These are phyloP conservation scores for Metschnikowia orientalis DNA, from an alignment of 805 yeast species.

Conservation along the genomic window DNA sequence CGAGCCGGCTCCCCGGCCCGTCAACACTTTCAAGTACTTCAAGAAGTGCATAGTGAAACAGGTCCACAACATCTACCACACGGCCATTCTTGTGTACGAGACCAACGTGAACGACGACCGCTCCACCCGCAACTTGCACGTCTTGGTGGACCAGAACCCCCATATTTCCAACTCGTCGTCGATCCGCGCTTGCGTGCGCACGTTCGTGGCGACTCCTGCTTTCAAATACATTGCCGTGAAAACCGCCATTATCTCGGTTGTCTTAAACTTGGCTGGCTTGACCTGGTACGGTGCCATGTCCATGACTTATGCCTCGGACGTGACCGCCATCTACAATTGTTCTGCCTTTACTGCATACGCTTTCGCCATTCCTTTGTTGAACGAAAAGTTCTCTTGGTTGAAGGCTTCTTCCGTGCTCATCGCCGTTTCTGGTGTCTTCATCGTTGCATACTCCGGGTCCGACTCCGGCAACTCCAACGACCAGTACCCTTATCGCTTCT, in stretches of 20 bases:
- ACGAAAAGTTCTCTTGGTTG: slow-evolving; percentile 58
- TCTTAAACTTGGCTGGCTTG: slow-evolving; percentile 70
- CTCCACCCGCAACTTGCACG: slow-evolving; percentile 29
- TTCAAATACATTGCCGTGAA: slow-evolving; percentile 43
- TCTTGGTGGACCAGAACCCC: slow-evolving; percentile 34
- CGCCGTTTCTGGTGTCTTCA: slow-evolving; percentile 70
- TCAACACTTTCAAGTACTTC: slow-evolving; percentile 25
- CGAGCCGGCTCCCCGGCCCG: slow-evolving; percentile 6
- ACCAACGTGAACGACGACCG: slow-evolving; percentile 34
- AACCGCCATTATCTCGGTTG: slow-evolving; percentile 44
- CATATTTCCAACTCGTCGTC: slow-evolving; percentile 33
- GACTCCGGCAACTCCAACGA: slow-evolving; percentile 17
- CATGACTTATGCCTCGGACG: slow-evolving; percentile 75
- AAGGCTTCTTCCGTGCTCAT: slow-evolving; percentile 65
- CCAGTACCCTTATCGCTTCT: slow-evolving; percentile 52
- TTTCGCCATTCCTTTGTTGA: slow-evolving; percentile 71
- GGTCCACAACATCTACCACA: slow-evolving; percentile 42
- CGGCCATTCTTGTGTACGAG: slow-evolving; percentile 40
- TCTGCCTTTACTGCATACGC: slow-evolving; percentile 85
- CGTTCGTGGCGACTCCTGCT: slow-evolving; percentile 44
- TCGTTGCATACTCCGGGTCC: slow-evolving; percentile 67
- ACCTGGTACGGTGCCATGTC: slow-evolving; percentile 87
- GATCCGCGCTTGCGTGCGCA: slow-evolving; percentile 25
- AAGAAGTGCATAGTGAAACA: slow-evolving; percentile 38
- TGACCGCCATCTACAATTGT: slow-evolving; percentile 87